Evolutionary conservation across 2,329 filamentous ascomycete genomes (phyloP).

Genomic region (Colletotrichum abscissum): DNA sequence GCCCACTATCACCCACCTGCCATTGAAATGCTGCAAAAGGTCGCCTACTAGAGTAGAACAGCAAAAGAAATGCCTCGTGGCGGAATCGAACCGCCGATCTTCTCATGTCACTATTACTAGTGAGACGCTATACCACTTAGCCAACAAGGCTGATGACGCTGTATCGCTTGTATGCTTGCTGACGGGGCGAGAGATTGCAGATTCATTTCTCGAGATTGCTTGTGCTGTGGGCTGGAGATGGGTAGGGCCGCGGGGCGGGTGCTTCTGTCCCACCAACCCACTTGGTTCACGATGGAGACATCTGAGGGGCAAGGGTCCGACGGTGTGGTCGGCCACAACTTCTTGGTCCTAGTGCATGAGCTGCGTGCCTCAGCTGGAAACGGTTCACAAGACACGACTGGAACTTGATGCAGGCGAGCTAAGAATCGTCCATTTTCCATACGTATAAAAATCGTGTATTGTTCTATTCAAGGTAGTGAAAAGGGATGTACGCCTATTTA

Average conservation of each 20-base stretch:
- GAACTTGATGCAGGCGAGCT: no score
- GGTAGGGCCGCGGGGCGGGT: not conserved
- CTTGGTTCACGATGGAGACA: not conserved
- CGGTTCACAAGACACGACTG: not conserved
- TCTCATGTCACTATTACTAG: slow-evolving; percentile 14
- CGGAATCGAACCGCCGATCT: slow-evolving; percentile 23
- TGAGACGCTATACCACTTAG: slow-evolving; percentile 24
- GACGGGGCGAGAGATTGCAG: not conserved
- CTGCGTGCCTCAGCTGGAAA: not conserved
- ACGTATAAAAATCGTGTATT: not conserved
- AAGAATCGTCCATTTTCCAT: not conserved
- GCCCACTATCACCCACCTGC: no score
- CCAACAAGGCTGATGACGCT: not conserved
- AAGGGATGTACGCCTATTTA: no score
- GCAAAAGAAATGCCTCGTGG: slow-evolving; percentile 1
- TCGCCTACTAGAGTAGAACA: not conserved
- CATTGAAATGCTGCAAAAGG: not conserved
- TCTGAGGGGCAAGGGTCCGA: not conserved
- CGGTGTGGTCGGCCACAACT: not conserved
- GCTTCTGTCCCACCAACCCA: not conserved
- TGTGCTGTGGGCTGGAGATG: not conserved
- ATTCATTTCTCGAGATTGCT: not conserved
- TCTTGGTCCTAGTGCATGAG: not conserved
- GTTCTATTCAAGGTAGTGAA: not conserved
- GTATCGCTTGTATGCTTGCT: not conserved